Conservation (phyloP, 2,329 filamentous ascomycete genomes). For the Boeremia exigua region DNA sequence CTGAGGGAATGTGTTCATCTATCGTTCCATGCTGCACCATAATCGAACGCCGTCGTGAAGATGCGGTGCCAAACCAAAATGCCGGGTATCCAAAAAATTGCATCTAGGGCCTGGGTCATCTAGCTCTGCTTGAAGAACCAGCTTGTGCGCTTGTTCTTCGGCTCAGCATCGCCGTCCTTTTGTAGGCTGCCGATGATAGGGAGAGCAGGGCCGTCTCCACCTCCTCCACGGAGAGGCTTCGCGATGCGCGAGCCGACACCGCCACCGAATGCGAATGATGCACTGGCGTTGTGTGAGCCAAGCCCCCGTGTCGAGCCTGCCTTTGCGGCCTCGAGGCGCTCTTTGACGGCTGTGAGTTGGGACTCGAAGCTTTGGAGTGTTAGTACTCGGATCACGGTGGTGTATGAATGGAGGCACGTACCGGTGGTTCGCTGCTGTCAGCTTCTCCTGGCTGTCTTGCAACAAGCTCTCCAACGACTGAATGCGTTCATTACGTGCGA, state of each 20-base stretch:
- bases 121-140: constrained; percentile 73
- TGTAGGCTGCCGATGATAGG: constrained; percentile 54
- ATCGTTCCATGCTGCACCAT: constrained; percentile 7
- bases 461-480: constrained; percentile 89
- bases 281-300: constrained; percentile 62
- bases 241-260: constrained; percentile 64
- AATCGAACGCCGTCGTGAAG: constrained; percentile 18
- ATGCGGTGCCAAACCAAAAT: constrained; percentile 16
- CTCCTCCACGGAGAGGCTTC: constrained; percentile 67
- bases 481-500: constrained; percentile 95
- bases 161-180: constrained; percentile 56
- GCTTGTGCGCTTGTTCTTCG: constrained; percentile 70
- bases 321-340: constrained; percentile 95
- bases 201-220: constrained; percentile 47
- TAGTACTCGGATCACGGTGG: neutral
- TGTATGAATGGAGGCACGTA: constrained; percentile 57
- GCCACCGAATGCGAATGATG: constrained; percentile 70
- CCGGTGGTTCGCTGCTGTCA: constrained; percentile 97
- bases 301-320: constrained; percentile 86
- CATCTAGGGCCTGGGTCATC: neutral
- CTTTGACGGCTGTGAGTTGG: constrained; percentile 96
- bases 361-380: constrained; percentile 80
- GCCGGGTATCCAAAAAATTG: constrained; percentile 19
- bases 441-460: constrained; percentile 97
- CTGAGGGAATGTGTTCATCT: neutral